A percentile compares a stretch with the other conserved stretches of the same genome.
These are phyloP conservation scores for Closterium sp. DNA, from an alignment of 139 green algal genomes.

Conservation along the genomic window DNA sequence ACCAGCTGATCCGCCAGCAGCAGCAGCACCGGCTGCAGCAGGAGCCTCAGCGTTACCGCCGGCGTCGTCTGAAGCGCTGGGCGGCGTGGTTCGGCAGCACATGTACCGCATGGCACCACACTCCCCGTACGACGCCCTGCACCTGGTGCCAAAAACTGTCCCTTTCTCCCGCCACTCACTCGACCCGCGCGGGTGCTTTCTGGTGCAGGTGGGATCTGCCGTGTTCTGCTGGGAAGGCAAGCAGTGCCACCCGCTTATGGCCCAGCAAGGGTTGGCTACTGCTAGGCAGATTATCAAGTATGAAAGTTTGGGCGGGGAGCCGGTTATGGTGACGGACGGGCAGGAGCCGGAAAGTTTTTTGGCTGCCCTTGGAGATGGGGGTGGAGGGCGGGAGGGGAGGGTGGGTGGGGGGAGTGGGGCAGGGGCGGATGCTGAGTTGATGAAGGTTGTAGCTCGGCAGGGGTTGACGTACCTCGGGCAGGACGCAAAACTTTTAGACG, in stretches of 20 bases:
- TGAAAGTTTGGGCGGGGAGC: background rate
- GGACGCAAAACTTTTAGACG: background rate
- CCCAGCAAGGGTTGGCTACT: background rate
- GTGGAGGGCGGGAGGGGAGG: background rate
- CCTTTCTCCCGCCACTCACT: background rate
- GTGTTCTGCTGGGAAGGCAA: background rate
- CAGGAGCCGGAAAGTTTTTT: background rate
- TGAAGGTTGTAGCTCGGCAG: background rate
- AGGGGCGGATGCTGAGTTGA: background rate
- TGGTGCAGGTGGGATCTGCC: slow-evolving; percentile 18
- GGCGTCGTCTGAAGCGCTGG: background rate
- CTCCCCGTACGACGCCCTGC: slow-evolving; percentile 40
- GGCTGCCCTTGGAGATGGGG: background rate
- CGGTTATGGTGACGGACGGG: background rate
- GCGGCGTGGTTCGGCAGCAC: slow-evolving; percentile 1
- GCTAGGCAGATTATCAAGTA: background rate
- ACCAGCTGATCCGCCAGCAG: background rate
- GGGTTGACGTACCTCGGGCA: background rate
- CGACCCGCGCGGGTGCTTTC: slow-evolving; percentile 32
- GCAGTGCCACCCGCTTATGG: background rate
- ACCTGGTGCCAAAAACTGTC: slow-evolving; percentile 40
- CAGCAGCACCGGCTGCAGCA: background rate
- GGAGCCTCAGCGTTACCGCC: background rate
- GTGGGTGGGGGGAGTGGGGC: background rate
- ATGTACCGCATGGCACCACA: slow-evolving; percentile 46